phyloP scores from a whole-genome alignment of 1,284 basidiomycete species.

The Tylopilus microsporus region DNA sequence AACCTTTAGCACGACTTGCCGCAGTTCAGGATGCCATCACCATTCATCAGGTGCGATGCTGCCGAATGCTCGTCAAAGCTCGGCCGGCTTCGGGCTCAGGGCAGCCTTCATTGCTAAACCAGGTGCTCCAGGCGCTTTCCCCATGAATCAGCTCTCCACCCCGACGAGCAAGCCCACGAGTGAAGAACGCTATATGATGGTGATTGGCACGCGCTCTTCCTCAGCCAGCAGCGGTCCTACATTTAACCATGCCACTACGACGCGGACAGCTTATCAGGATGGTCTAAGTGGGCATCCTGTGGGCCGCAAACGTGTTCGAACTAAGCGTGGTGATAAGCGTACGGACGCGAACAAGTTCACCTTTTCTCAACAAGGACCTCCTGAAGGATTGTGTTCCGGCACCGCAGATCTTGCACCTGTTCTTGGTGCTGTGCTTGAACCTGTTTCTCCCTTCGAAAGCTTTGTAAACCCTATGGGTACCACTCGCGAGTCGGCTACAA shows the following conservation, averaged over 20 bases:
- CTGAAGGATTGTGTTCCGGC: conserved; percentile 17
- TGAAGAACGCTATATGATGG: conserved; percentile 66
- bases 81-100: conserved; percentile 55
- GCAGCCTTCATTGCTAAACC: conserved; percentile 32
- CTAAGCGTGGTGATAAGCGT: conserved; percentile 71
- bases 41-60: conserved; percentile 40
- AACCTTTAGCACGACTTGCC: conserved; percentile 49
- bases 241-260: conserved; percentile 56
- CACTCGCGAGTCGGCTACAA: no score
- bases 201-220: conserved; percentile 40
- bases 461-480: no score
- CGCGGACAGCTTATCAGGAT: conserved; percentile 73
- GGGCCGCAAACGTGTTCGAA: conserved; percentile 59
- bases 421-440: no score
- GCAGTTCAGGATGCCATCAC: conserved; percentile 58
- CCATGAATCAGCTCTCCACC: conserved; percentile 74
- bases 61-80: conserved; percentile 44
- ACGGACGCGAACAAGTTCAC: conserved; percentile 49
- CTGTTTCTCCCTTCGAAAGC: no score
- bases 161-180: conserved; percentile 57
- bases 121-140: conserved; percentile 41
- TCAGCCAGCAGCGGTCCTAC: conserved; percentile 43
- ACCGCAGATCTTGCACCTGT: no score
- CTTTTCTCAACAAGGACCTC: conserved; percentile 22
- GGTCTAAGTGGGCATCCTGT: conserved; percentile 48